Conservation (phyloP, 306 rosid genomes). For the Vigna mungo region DNA sequence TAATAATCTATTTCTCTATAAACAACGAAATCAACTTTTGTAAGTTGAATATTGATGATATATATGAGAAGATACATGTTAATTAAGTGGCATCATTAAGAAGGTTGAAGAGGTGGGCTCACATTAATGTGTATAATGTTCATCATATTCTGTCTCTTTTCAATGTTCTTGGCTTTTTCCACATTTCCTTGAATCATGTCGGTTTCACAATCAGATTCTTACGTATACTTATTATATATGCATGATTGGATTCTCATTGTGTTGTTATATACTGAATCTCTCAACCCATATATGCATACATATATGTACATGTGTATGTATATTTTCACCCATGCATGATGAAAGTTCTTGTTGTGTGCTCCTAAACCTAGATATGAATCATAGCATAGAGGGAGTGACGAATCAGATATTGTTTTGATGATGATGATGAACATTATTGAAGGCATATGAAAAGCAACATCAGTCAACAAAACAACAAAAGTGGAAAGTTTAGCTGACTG, state of each 20-base stretch:
- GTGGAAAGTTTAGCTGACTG: slow-evolving; percentile 6
- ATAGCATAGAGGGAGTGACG: background rate
- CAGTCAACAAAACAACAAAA: slow-evolving; percentile 45
- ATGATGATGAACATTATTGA: background rate
- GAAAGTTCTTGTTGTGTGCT: background rate
- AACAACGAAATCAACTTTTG: background rate
- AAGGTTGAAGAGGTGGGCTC: slow-evolving; percentile 1
- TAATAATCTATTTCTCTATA: too few relatives aligned
- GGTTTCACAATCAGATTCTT: background rate
- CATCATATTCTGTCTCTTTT: slow-evolving; percentile 23
- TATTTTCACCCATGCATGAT: too few relatives aligned
- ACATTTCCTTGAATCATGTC: slow-evolving; percentile 1
- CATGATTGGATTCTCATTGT: background rate
- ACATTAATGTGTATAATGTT: background rate
- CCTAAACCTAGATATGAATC: background rate
- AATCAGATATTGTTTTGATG: background rate
- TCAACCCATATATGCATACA: background rate
- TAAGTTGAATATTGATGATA: too few relatives aligned
- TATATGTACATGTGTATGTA: too few relatives aligned
- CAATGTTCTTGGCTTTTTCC: background rate
- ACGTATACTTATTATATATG: too few relatives aligned
- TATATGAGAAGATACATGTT: too few relatives aligned
- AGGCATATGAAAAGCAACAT: slow-evolving; percentile 12
- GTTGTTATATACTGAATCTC: too few relatives aligned
- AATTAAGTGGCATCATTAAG: background rate